phyloP scores from a whole-genome alignment of 2,329 filamentous ascomycete species.

The Aspergillus versicolor region DNA sequence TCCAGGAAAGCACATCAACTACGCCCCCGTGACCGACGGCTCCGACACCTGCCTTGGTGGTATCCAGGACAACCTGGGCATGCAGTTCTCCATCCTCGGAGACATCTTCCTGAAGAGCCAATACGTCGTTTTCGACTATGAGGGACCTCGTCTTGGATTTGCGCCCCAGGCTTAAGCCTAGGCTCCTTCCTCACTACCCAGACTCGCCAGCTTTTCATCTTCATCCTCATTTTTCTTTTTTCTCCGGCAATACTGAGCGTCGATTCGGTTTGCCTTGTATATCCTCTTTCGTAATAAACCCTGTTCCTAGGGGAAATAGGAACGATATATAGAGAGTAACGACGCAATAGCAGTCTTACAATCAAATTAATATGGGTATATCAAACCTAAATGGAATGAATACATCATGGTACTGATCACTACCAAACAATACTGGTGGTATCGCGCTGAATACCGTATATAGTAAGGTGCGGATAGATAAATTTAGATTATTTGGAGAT shows the following conservation, averaged over 20 bases:
- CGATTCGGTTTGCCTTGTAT: not conserved
- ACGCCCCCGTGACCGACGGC: slow-evolving; percentile 42
- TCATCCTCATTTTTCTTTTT: not conserved
- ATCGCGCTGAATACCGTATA: not conserved
- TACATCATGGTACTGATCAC: not conserved
- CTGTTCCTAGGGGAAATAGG: not conserved
- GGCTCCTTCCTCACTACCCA: not conserved
- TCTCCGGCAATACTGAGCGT: not conserved
- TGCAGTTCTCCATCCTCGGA: slow-evolving; percentile 69
- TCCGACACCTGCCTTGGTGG: slow-evolving; percentile 67
- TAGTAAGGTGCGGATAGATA: not conserved
- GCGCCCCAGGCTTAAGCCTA: slow-evolving; percentile 37
- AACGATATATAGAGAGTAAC: not conserved
- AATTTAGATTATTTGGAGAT: not conserved
- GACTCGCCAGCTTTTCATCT: not conserved
- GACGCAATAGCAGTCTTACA: not conserved
- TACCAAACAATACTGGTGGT: not conserved
- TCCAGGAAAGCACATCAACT: slow-evolving; percentile 58
- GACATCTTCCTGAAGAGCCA: slow-evolving; percentile 77
- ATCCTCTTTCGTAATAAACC: not conserved
- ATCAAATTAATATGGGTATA: not conserved
- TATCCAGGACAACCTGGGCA: slow-evolving; percentile 63
- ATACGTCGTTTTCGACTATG: slow-evolving; percentile 69
- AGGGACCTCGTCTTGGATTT: slow-evolving; percentile 49
- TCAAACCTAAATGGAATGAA: not conserved